Conservation (phyloP, 2,329 filamentous ascomycete species). For the Exophiala calicioides region DNA sequence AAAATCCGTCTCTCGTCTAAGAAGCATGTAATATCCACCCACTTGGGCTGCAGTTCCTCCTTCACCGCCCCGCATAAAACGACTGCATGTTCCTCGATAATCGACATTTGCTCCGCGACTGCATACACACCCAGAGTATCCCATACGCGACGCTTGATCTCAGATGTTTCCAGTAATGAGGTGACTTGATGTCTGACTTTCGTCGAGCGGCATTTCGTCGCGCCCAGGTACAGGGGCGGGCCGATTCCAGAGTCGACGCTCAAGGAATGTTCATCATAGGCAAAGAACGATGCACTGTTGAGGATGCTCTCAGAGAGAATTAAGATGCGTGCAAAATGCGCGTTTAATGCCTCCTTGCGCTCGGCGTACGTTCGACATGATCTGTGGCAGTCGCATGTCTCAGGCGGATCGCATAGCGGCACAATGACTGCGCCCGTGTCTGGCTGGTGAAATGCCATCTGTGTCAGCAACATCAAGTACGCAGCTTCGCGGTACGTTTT, state of each 20-base stretch:
- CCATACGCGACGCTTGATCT: constrained; percentile 22
- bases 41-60: constrained; percentile 26
- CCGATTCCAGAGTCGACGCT: constrained; percentile 29
- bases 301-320: constrained; percentile 28
- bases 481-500: constrained; percentile 27
- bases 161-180: constrained; percentile 17
- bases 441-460: constrained; percentile 28
- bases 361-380: constrained; percentile 26
- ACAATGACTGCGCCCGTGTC: constrained; percentile 27
- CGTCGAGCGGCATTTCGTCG: constrained; percentile 19
- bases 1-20: constrained; percentile 27
- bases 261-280: constrained; percentile 26
- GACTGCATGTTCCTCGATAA: constrained; percentile 31
- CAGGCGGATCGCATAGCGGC: constrained; percentile 25
- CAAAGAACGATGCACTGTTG: constrained; percentile 21
- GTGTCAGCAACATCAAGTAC: constrained; percentile 26
- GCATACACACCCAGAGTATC: constrained; percentile 26
- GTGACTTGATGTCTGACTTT: constrained; percentile 31
- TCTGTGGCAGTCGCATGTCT: constrained; percentile 26
- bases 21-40: constrained; percentile 31
- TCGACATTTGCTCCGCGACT: constrained; percentile 28
- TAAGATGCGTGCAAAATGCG: constrained; percentile 29
- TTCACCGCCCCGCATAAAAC: constrained; percentile 15
- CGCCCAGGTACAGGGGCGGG: constrained; percentile 22
- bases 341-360: constrained; percentile 27